Evolutionary conservation across 2,329 filamentous ascomycete genomes (phyloP).

Genomic region (Aspergillus sp.): DNA sequence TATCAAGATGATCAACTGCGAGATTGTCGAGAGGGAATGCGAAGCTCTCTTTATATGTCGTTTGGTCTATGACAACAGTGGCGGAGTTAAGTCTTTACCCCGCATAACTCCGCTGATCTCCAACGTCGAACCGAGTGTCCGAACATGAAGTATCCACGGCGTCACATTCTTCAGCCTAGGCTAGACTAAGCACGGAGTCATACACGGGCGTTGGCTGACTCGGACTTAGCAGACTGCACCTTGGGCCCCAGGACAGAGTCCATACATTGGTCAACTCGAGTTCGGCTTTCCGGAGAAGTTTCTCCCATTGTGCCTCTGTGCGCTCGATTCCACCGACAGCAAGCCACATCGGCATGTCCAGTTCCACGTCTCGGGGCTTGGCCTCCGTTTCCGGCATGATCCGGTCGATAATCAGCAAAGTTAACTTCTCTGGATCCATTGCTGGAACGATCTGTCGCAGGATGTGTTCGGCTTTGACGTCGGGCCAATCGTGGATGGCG

Average conservation of each 20-base stretch:
- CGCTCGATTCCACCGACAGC: conserved; percentile 35
- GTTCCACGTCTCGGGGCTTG: conserved; percentile 21
- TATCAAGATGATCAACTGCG: too few relatives aligned
- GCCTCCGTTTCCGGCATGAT: conserved; percentile 36
- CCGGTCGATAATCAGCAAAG: conserved; percentile 44
- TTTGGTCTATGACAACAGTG: too few relatives aligned
- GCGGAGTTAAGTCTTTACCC: too few relatives aligned
- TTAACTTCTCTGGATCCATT: conserved; percentile 38
- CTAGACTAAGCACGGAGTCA: too few relatives aligned
- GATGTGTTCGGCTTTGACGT: conserved; percentile 26
- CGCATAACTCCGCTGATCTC: too few relatives aligned
- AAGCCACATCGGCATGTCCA: conserved; percentile 45
- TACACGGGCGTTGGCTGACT: too few relatives aligned
- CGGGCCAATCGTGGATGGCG: conserved; percentile 33
- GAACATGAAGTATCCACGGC: too few relatives aligned
- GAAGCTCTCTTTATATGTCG: too few relatives aligned
- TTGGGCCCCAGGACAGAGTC: neutral
- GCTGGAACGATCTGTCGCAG: conserved; percentile 24
- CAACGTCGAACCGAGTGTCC: too few relatives aligned
- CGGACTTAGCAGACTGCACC: too few relatives aligned
- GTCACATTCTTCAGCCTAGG: too few relatives aligned
- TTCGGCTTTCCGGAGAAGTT: conserved; percentile 29
- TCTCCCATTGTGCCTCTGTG: conserved; percentile 38
- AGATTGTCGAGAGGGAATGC: too few relatives aligned
- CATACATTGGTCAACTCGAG: conserved; percentile 23